Conservation (phyloP, 1,139 yeast genomes). For the Eremothecium sinecaudum region DNA sequence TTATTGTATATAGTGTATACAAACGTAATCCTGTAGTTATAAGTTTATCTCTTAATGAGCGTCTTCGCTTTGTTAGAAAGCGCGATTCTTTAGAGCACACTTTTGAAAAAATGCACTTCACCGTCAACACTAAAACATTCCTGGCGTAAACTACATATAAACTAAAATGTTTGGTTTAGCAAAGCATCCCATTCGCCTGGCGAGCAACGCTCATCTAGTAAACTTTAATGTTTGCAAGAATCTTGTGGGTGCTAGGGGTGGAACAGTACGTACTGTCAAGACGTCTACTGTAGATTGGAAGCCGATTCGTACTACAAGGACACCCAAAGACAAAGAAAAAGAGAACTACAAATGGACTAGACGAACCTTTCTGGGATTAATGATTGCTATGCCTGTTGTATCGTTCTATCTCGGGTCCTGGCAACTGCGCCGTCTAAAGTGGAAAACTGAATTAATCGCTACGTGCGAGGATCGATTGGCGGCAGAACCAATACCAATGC, state of each 20-base stretch:
- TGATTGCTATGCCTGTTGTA: slow-evolving; percentile 80
- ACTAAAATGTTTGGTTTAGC: no score
- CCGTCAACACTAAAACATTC: no score
- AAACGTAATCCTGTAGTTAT: no score
- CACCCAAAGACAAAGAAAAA: slow-evolving; percentile 33
- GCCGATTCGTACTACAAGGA: slow-evolving; percentile 52
- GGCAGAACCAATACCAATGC: slow-evolving; percentile 61
- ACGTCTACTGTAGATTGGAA: slow-evolving; percentile 81
- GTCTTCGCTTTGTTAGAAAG: no score
- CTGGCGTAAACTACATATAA: no score
- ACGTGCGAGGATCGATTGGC: slow-evolving; percentile 74
- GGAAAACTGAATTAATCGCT: slow-evolving; percentile 85
- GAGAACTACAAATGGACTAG: slow-evolving; percentile 34
- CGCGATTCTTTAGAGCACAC: no score
- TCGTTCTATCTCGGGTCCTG: slow-evolving; percentile 85
- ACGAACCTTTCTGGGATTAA: slow-evolving; percentile 44
- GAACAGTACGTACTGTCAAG: slow-evolving; percentile 33
- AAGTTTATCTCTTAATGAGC: no score
- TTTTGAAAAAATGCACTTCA: no score
- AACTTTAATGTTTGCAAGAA: no score
- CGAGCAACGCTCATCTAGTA: no score
- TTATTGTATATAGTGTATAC: no score
- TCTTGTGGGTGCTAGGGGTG: not conserved
- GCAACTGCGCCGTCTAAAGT: slow-evolving; percentile 77
- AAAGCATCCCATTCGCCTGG: no score